Base-by-base conservation (phyloP, 192 early-diverging fungal species). In the Coemansia sp. region DNA sequence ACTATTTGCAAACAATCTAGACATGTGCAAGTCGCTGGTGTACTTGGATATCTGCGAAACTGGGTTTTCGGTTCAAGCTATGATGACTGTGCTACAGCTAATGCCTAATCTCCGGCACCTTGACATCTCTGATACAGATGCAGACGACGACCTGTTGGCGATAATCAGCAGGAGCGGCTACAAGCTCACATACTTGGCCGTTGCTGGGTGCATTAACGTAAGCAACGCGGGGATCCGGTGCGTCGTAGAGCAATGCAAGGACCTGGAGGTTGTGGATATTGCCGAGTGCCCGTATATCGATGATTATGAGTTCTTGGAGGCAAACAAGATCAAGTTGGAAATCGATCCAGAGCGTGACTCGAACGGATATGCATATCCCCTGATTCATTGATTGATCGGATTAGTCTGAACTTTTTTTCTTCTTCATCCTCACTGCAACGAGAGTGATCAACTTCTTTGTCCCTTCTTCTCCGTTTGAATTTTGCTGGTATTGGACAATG, bases 401-500 rank as follows among this genome's bases (percentile, higher is more conserved):
- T 49, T 25, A 6, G 23, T 38, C 35, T 16, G 12, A 38, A 1
- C 31, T 32, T 6, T 28, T 49, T 21, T 24, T 28, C 27, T 24
- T 6, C 25, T 49, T 49, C 38, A 3, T 11, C 8, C 7, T 44
- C n/a, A n/a, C n/a, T n/a, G n/a, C n/a, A n/a, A n/a, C n/a, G n/a
- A n/a, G n/a, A n/a, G n/a, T n/a, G 30, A 31, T 44, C 40, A 16
- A 21, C 24, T 22, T 51, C 28, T 40, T 53, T 24, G 30, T 3
- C 22, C 53, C 44, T 51, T 40, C 33, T 51, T 40, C 28, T 8
- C 38, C n/a, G n/a, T 52, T 7, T n/a, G 29, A 29, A 30, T 61
- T 40, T 62, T 27, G 30, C n/a, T 45, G 28, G 7, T 60, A 32
- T 11, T 19, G 4, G 22, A 33, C 2, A 6, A 79, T 79, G 76